These are phyloP conservation scores for Alternaria brassicae DNA, from an alignment of 2,329 filamentous ascomycete genomes.

Conservation along the genomic window DNA sequence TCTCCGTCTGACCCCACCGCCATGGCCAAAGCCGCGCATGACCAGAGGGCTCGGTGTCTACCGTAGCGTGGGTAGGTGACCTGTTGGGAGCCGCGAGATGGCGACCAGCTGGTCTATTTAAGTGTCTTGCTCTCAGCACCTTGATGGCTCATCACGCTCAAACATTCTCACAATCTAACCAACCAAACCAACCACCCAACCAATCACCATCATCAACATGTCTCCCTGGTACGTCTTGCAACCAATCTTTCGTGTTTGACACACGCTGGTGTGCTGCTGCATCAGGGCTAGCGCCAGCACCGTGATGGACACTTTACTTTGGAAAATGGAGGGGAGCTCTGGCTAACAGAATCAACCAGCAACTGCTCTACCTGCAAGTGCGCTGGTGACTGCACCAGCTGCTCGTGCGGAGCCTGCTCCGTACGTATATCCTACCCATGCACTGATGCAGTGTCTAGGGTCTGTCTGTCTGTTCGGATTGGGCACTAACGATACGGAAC, in stretches of 20 bases:
- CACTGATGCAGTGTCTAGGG: not conserved
- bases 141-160: constrained; percentile 29
- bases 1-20: constrained; percentile 3
- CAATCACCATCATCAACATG: constrained; percentile 27
- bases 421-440: constrained; percentile 12
- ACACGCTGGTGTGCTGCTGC: not conserved
- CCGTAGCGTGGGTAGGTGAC: not conserved
- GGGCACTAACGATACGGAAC: not conserved
- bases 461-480: not conserved
- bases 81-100: not conserved
- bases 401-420: constrained; percentile 41
- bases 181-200: constrained; percentile 13
- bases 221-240: constrained; percentile 32
- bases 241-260: not conserved
- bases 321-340: constrained; percentile 1
- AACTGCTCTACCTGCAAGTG: constrained; percentile 41
- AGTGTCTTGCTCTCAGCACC: constrained; percentile 25
- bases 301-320: constrained; percentile 26
- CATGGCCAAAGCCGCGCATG: constrained; percentile 12
- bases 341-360: constrained; percentile 15
- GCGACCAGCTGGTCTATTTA: constrained; percentile 22
- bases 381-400: constrained; percentile 42
- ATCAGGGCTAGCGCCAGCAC: constrained; percentile 21
- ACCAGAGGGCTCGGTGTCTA: not conserved
- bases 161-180: constrained; percentile 6